Evolutionary conservation across 2,329 filamentous ascomycete species (phyloP), one percentile per base, ranked within the genome.

Genomic region (Apiospora sp.): DNA sequence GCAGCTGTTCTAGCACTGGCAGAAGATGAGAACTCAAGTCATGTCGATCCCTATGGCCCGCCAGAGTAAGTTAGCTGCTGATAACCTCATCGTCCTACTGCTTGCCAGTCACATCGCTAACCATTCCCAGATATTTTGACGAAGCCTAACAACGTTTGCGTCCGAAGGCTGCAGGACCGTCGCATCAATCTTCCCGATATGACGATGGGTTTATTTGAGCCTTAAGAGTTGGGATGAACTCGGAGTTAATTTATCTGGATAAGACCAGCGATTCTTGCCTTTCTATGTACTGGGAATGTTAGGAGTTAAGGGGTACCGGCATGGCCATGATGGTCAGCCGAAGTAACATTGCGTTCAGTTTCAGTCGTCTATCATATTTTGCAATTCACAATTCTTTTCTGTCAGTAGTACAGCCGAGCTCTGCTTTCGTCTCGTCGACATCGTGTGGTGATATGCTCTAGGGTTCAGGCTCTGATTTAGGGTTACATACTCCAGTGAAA

Each of bases 1-100:
- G 77, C 77, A 61, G 77, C 80, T 16, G 79, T 79, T 49, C 73
- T 81, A 30, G 79, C 78, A 12, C 72, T 81, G 24, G 76, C 77
- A 22, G 77, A 76, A 19, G 78, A 81, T 70, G 77, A 77, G 3
- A 69, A 81, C 49, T 69, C 76, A 12, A 74, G 73, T 30, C 61
- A 74, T 43, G 74, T 74, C 8, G 79, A 79, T 37, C 74, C 76
- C 54, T 80, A 78, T 70, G 77, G 72, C 0, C 72, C 76, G 30
- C 72, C 79, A 49, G 77, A 78, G 80, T 81, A 78, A 73, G 79
- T 12, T 14, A 24, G 8, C 34, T 73, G 37, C 41, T 46, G 6
- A 27, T 37, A 67, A 24, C 19, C 27, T 19, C 37, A 43, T 49
- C 68, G 22, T 34, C 69, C 12, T 16, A 6, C 30, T 30, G 3